A percentile compares a stretch with the other conserved stretches of the same genome.
Evolutionary conservation across 2,329 filamentous ascomycete species (phyloP).

Genomic region (Hypoxylon sp.): DNA sequence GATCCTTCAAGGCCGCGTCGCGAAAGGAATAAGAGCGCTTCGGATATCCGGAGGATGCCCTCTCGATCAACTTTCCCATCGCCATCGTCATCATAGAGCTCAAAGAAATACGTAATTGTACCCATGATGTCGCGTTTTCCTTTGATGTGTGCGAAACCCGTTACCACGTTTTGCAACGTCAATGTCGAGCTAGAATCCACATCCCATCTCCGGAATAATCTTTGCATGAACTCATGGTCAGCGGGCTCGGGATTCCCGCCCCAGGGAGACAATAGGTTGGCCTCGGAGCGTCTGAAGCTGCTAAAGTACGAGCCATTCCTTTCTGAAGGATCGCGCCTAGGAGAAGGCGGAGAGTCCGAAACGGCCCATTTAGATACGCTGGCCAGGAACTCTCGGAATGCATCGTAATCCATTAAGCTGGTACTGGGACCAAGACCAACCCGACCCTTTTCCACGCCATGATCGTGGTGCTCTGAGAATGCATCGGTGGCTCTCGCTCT

Average conservation of each 20-base stretch:
- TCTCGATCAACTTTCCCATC: constrained; percentile 95
- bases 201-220: constrained; percentile 92
- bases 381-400: constrained; percentile 93
- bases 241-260: constrained; percentile 77
- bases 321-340: constrained; percentile 64
- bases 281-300: constrained; percentile 66
- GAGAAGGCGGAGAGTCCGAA: constrained; percentile 81
- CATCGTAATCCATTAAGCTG: constrained; percentile 96
- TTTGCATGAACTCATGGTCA: constrained; percentile 93
- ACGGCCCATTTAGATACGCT: constrained; percentile 94
- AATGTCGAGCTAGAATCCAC: constrained; percentile 81
- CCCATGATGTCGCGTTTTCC: constrained; percentile 97
- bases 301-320: constrained; percentile 72
- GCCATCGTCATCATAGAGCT: constrained; percentile 93
- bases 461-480: constrained; percentile 58
- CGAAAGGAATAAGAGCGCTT: constrained; percentile 92
- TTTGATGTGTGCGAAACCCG: constrained; percentile 90
- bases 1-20: constrained; percentile 86
- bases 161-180: constrained; percentile 91
- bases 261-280: constrained; percentile 66
- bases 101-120: constrained; percentile 97
- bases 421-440: constrained; percentile 91
- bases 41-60: constrained; percentile 93
- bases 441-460: constrained; percentile 83
- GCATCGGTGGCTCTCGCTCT: constrained; percentile 64